Conservation (phyloP, 2,329 filamentous ascomycete species). For the Dothidotthia symphoricarpi region DNA sequence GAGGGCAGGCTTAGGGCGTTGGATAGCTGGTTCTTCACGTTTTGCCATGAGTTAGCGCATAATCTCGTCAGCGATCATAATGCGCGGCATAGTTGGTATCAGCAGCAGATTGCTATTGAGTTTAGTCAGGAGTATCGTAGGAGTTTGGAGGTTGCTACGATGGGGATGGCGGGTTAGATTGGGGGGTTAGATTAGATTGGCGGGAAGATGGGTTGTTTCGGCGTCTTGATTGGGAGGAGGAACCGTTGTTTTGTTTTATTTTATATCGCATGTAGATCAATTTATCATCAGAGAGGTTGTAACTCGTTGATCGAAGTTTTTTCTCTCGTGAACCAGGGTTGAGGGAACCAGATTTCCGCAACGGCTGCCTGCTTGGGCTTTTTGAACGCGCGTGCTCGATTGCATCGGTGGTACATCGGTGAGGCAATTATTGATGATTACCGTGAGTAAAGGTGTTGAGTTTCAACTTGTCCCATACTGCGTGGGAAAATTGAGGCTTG, state of each 20-base stretch:
- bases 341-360: too few relatives aligned
- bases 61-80: conserved; percentile 77
- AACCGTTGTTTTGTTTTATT: background rate
- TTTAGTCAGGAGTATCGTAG: conserved; percentile 34
- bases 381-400: too few relatives aligned
- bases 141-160: conserved; percentile 25
- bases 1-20: conserved; percentile 46
- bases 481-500: too few relatives aligned
- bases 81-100: conserved; percentile 40
- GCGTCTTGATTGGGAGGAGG: background rate
- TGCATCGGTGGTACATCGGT: too few relatives aligned
- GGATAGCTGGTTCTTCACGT: conserved; percentile 91
- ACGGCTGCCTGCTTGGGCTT: too few relatives aligned
- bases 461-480: too few relatives aligned
- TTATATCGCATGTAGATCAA: background rate
- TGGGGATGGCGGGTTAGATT: conserved; percentile 14
- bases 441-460: too few relatives aligned
- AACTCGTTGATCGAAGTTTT: too few relatives aligned
- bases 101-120: conserved; percentile 41
- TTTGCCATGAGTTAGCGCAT: conserved; percentile 94
- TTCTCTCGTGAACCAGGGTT: too few relatives aligned
- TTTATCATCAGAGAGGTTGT: too few relatives aligned
- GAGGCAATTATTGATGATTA: too few relatives aligned
- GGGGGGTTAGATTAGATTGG: too few relatives aligned
- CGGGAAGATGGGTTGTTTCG: background rate